Percentiles rank a stretch among this genome's conserved stretches.
These are phyloP conservation scores for Spironucleus salmonicida DNA, from an alignment of 208 protist genomes.

Conservation along the genomic window DNA sequence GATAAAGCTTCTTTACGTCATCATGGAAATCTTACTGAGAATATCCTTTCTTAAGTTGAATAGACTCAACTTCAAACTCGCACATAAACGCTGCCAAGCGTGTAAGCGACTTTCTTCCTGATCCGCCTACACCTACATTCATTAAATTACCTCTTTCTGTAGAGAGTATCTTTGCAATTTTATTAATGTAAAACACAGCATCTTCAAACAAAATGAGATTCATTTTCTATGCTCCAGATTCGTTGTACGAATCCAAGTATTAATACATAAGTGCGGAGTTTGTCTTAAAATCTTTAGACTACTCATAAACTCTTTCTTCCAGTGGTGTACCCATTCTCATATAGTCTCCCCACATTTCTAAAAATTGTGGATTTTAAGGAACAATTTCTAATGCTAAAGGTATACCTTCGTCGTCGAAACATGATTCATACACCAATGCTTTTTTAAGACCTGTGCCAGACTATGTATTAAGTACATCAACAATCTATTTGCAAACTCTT, in stretches of 20 bases:
- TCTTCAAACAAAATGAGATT: constrained; percentile 79
- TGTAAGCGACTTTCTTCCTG: constrained; percentile 65
- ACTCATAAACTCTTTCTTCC: constrained; percentile 64
- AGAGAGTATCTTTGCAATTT: constrained; percentile 78
- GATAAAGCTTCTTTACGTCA: constrained; percentile 70
- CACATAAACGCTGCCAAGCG: constrained; percentile 65
- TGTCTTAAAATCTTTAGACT: constrained; percentile 51
- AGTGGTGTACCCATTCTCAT: constrained; percentile 57
- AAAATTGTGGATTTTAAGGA: background rate
- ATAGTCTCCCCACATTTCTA: constrained; percentile 76
- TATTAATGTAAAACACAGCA: constrained; percentile 65
- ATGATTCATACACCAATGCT: background rate
- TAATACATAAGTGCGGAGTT: constrained; percentile 53
- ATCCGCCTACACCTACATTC: constrained; percentile 85
- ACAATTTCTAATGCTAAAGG: background rate
- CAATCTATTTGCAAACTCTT: background rate
- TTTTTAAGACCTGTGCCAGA: background rate
- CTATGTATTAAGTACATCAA: background rate
- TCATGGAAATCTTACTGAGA: constrained; percentile 79
- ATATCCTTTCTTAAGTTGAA: constrained; percentile 66
- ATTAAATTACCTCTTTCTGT: constrained; percentile 79
- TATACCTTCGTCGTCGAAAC: constrained; percentile 12
- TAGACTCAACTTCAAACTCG: constrained; percentile 74
- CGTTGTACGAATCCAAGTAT: constrained; percentile 72
- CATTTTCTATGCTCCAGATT: constrained; percentile 59